Evolutionary conservation across 164 flowering plant species (phyloP).

Genomic region (Nymphaea thermarum): DNA sequence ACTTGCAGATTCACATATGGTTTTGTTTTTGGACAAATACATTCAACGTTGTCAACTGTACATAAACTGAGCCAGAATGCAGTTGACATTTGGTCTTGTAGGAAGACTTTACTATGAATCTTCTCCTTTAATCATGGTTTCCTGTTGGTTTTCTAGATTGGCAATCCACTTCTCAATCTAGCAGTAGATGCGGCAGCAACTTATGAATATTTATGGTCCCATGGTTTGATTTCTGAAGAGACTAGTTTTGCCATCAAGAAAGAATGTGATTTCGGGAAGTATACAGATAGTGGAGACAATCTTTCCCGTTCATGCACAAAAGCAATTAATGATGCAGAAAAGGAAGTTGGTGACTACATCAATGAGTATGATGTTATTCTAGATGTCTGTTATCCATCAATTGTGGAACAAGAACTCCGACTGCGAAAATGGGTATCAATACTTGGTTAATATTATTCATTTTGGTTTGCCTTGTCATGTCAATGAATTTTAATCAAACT

Average conservation of each 20-base stretch:
- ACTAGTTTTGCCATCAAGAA: conserved; percentile 47
- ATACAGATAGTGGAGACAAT: conserved; percentile 38
- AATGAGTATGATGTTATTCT: conserved; percentile 77
- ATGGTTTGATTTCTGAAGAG: conserved; percentile 83
- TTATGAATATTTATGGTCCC: conserved; percentile 71
- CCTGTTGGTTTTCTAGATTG: conserved; percentile 29
- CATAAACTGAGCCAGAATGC: too few relatives aligned
- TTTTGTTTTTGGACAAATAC: too few relatives aligned
- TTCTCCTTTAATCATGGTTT: background rate
- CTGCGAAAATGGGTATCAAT: conserved; percentile 48
- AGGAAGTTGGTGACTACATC: conserved; percentile 54
- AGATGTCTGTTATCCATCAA: conserved; percentile 86
- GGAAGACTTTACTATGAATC: background rate
- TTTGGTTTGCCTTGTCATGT: background rate
- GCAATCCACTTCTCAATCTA: conserved; percentile 63
- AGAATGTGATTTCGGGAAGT: conserved; percentile 59
- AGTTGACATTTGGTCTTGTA: background rate
- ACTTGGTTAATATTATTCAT: background rate
- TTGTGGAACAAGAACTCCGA: conserved; percentile 87
- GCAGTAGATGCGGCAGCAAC: conserved; percentile 46
- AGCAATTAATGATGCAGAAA: conserved; percentile 33
- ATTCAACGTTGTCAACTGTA: too few relatives aligned
- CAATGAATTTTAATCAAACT: background rate
- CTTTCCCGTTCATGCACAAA: conserved; percentile 27
- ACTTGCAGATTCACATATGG: too few relatives aligned